Percentiles rank a stretch among this genome's conserved stretches.
These are phyloP conservation scores for Zopfochytrium polystomum DNA, from an alignment of 371 early-diverging fungal species.

Conservation along the genomic window DNA sequence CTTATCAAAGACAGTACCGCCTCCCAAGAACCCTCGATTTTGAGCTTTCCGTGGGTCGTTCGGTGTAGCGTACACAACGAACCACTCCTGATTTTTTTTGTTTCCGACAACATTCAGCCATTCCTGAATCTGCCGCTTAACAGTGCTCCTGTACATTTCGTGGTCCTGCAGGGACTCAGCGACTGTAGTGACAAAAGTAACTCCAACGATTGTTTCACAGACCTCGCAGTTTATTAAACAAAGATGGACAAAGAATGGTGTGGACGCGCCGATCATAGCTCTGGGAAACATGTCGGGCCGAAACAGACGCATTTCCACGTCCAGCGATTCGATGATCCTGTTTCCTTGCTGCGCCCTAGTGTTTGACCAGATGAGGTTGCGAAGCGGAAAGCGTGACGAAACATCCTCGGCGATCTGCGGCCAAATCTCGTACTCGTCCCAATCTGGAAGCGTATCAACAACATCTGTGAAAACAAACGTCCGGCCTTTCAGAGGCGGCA, in stretches of 20 bases:
- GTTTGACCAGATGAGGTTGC: slow-evolving; percentile 2
- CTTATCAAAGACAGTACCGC: slow-evolving; percentile 66
- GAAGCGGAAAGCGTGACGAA: background rate
- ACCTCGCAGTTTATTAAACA: slow-evolving; percentile 79
- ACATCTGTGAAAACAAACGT: background rate
- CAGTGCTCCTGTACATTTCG: slow-evolving; percentile 73
- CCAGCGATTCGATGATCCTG: slow-evolving; percentile 48
- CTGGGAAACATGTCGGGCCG: slow-evolving; percentile 58
- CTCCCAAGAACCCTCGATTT: slow-evolving; percentile 27
- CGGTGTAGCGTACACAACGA: slow-evolving; percentile 78
- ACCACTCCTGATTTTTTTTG: slow-evolving; percentile 88
- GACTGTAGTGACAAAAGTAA: no score
- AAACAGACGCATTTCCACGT: slow-evolving; percentile 68
- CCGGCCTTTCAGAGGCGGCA: background rate
- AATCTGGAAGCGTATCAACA: no score
- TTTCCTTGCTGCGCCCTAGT: background rate
- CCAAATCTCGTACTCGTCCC: slow-evolving; percentile 5
- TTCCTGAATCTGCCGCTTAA: slow-evolving; percentile 70
- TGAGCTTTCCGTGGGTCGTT: slow-evolving; percentile 51
- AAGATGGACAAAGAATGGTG: slow-evolving; percentile 69
- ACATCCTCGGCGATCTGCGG: slow-evolving; percentile 1
- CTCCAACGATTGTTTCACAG: slow-evolving; percentile 1
- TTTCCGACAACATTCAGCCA: slow-evolving; percentile 76
- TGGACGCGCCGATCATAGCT: slow-evolving; percentile 56
- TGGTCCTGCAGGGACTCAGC: slow-evolving; percentile 58